These are phyloP conservation scores for Candida smagusa DNA, from an alignment of 1,139 yeast species.

Conservation along the genomic window DNA sequence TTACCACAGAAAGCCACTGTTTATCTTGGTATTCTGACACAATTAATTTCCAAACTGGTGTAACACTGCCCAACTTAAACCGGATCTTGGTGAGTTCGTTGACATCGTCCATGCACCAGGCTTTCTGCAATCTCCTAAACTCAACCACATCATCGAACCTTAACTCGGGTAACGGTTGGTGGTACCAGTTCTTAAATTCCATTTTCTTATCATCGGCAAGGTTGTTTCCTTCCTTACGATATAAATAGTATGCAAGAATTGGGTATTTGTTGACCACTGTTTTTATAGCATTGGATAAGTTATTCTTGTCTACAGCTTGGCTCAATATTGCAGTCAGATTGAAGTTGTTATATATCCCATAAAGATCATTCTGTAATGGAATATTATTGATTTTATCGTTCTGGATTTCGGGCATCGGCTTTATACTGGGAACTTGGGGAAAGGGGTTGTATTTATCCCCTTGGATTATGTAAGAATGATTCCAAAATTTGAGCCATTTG, in stretches of 20 bases:
- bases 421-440: too few relatives aligned
- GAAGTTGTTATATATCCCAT: conserved; percentile 25
- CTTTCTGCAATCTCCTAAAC: conserved; percentile 13
- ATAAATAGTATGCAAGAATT: conserved; percentile 20
- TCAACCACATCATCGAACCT: conserved; percentile 20
- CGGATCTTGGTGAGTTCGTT: conserved; percentile 14
- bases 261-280: conserved; percentile 20
- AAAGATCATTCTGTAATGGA: conserved; percentile 21
- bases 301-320: conserved; percentile 11
- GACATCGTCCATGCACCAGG: not conserved
- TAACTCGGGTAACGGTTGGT: conserved; percentile 19
- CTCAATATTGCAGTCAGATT: conserved; percentile 26
- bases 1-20: conserved; percentile 23
- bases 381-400: not conserved
- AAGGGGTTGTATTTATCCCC: too few relatives aligned
- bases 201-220: conserved; percentile 9
- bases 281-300: conserved; percentile 25
- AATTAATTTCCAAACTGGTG: conserved; percentile 30
- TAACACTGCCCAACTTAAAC: conserved; percentile 14
- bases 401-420: not conserved
- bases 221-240: conserved; percentile 10
- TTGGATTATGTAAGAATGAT: not conserved
- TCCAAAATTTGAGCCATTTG: too few relatives aligned
- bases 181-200: conserved; percentile 13
- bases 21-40: conserved; percentile 15